Conservation (phyloP, 2,329 filamentous ascomycete genomes). For the Lojkania enalia region DNA sequence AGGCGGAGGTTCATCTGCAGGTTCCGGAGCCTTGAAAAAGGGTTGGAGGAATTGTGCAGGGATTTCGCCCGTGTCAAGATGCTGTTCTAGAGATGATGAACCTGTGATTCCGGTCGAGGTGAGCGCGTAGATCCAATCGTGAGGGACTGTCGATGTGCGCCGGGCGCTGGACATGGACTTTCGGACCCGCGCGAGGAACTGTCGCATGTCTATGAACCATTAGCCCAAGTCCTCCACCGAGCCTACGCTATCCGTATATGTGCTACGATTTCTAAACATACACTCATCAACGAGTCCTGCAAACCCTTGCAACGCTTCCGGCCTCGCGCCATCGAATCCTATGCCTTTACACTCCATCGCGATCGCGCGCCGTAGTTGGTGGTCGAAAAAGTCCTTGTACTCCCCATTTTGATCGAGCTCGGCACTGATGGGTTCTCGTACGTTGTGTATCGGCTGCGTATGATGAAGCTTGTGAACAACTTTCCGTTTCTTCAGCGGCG, state of each 20-base stretch:
- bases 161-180: conserved; percentile 62
- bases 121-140: conserved; percentile 61
- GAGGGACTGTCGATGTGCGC: conserved; percentile 58
- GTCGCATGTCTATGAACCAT: conserved; percentile 54
- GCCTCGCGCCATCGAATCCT: conserved; percentile 60
- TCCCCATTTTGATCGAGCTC: conserved; percentile 36
- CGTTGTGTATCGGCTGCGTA: conserved; percentile 38
- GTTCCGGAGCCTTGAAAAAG: conserved; percentile 46
- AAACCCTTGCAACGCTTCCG: conserved; percentile 61
- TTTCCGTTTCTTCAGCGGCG: conserved; percentile 40
- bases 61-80: conserved; percentile 48
- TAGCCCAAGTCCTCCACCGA: background rate
- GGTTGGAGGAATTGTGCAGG: conserved; percentile 44
- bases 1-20: conserved; percentile 46
- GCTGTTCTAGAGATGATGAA: conserved; percentile 44
- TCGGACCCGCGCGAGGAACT: conserved; percentile 57
- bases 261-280: conserved; percentile 48
- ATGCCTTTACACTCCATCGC: conserved; percentile 54
- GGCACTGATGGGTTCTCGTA: conserved; percentile 40
- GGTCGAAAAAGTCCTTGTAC: conserved; percentile 58
- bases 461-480: conserved; percentile 39
- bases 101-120: conserved; percentile 45
- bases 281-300: conserved; percentile 61
- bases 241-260: too few species aligned
- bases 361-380: conserved; percentile 60